Evolutionary conservation across 371 early-diverging fungal genomes (phyloP), one percentile per base, ranked within the genome.

Genomic region (Syncephalis plumigaleata): DNA sequence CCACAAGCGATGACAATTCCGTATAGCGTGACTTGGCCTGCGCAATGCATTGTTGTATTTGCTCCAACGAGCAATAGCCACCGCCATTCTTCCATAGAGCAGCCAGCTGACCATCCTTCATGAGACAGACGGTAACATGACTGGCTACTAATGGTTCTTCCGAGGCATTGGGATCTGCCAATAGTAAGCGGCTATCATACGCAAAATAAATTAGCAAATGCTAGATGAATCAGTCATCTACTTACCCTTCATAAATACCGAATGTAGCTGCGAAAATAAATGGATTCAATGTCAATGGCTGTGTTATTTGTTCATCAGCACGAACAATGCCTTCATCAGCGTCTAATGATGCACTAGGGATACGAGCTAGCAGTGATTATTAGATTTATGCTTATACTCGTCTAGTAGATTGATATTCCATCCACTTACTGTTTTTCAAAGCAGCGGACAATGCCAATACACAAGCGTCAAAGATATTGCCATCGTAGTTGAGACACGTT

Each of bases 381-480:
- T 36, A 52, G 37, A 1, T 47, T 46, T n/a, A 8, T n/a, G n/a
- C n/a, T n/a, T 39, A 16, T 11, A 39, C 17, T 48, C 16, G 15
- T 18, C 16, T 37, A 15, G n/a, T 7, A 25, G 27, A 9, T 51
- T 27, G 1, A 36, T n/a, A 17, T 26, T 47, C 15, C 16, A 46
- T 11, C 23, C 17, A 54, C 56, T 58, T 69, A 85, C 84, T 61
- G 51, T 79, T 65, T 42, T 60, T 55, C 24, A 93, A 67, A 0
- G 92, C 89, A 7, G 76, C 67, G 11, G 72, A 57, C 22, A 90
- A 59, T 5, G 88, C 81, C 9, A 81, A 50, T n/a, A 93, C 44
- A 23, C 86, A 77, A 0, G 92, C 91, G 55, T 96, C 96, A 42
- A 89, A 46, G 1, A 87, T 73, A 55, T 86, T 87, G 16, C 96